A percentile compares a stretch with the other conserved stretches of the same genome.
These are phyloP conservation scores for Baudoinia panamericana DNA, from an alignment of 495 filamentous ascomycete species.

Conservation along the genomic window DNA sequence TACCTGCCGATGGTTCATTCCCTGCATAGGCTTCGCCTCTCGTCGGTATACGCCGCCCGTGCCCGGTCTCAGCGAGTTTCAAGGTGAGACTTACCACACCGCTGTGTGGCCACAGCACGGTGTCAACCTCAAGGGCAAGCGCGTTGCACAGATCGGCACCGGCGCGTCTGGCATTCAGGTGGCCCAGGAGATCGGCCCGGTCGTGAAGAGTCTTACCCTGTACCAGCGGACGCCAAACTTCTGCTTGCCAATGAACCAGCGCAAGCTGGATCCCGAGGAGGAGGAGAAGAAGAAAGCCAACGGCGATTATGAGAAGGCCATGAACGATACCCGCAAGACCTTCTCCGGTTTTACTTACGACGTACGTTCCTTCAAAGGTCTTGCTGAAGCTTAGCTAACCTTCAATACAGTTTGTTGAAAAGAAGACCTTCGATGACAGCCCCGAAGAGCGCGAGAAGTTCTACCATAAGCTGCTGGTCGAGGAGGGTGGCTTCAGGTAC, in stretches of 20 bases:
- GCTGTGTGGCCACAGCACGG: conserved; percentile 45
- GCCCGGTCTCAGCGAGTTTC: conserved; percentile 40
- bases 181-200: conserved; percentile 33
- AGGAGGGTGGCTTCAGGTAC: conserved; percentile 38
- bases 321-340: conserved; percentile 25
- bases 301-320: conserved; percentile 12
- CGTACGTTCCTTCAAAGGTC: too few species aligned
- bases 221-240: conserved; percentile 34
- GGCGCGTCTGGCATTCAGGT: conserved; percentile 40
- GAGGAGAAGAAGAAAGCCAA: conserved; percentile 16
- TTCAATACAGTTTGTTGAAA: conserved; percentile 27
- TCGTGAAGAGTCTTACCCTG: conserved; percentile 32
- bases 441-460: conserved; percentile 34
- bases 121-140: conserved; percentile 40
- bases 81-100: conserved; percentile 42
- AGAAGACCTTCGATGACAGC: conserved; percentile 35
- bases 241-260: conserved; percentile 23
- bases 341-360: conserved; percentile 36
- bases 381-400: too few species aligned
- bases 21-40: conserved; percentile 17
- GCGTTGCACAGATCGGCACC: conserved; percentile 45
- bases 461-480: conserved; percentile 36
- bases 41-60: conserved; percentile 32
- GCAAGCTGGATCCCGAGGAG: conserved; percentile 16
- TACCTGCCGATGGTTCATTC: conserved; percentile 12